These are phyloP conservation scores for Butyriboletus loyo DNA, from an alignment of 768 basidiomycete genomes.

Conservation along the genomic window DNA sequence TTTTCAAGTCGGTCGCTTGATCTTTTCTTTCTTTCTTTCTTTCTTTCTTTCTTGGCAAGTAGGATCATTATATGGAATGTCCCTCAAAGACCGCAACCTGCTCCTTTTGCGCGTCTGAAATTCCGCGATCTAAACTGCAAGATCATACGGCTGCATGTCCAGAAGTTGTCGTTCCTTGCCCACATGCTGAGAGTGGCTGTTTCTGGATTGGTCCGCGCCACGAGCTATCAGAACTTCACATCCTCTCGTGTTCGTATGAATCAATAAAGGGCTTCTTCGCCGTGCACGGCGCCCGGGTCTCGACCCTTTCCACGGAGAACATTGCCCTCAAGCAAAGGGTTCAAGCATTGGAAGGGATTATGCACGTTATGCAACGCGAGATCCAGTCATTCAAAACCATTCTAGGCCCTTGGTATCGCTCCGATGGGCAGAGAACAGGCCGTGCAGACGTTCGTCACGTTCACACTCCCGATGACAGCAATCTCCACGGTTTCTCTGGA, in stretches of 20 bases:
- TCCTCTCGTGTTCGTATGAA: conserved; percentile 52
- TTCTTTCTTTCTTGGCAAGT: conserved; percentile 1
- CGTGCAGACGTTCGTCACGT: conserved; percentile 9
- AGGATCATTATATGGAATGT: conserved; percentile 43
- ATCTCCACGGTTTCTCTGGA: conserved; percentile 12
- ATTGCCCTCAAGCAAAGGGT: conserved; percentile 55
- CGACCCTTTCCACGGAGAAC: conserved; percentile 61
- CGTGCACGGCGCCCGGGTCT: conserved; percentile 38
- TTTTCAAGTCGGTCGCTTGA: conserved; percentile 2
- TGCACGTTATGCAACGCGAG: conserved; percentile 54
- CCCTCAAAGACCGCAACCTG: conserved; percentile 37
- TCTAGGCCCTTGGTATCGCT: conserved; percentile 63
- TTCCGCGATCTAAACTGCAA: conserved; percentile 33
- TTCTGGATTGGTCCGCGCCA: conserved; percentile 48
- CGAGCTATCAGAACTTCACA: conserved; percentile 36
- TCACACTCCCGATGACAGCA: conserved; percentile 11
- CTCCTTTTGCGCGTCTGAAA: conserved; percentile 37
- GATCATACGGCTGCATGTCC: conserved; percentile 41
- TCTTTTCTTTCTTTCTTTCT: not conserved
- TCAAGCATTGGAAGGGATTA: conserved; percentile 53
- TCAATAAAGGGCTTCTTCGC: conserved; percentile 58
- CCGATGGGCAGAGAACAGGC: conserved; percentile 30
- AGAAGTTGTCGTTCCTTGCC: conserved; percentile 38
- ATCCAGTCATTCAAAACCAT: conserved; percentile 51
- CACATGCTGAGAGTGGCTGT: conserved; percentile 51